phyloP scores from a whole-genome alignment of 768 basidiomycete genomes.

The Hypholoma sublateritium region DNA sequence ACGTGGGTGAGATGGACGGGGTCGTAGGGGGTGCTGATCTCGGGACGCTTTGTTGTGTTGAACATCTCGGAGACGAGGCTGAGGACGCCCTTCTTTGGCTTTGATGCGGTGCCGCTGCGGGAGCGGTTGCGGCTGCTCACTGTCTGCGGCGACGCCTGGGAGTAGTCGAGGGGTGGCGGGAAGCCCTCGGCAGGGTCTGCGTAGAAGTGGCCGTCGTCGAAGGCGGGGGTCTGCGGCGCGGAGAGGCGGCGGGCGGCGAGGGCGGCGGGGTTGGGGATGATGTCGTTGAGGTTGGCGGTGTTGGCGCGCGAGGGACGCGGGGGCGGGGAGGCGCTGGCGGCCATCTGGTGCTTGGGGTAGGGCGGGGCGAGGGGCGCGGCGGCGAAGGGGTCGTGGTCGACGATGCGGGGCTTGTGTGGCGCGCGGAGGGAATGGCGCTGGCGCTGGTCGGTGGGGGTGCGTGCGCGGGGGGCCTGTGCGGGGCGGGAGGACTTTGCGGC shows the following conservation, averaged over 20 bases:
- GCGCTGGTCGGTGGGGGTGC: conserved; percentile 8
- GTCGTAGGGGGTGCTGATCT: conserved; percentile 98
- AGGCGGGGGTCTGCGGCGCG: conserved; percentile 36
- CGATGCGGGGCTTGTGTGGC: conserved; percentile 42
- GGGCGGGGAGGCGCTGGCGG: conserved; percentile 54
- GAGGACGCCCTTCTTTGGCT: conserved; percentile 68
- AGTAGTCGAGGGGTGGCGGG: conserved; percentile 33
- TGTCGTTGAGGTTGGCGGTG: conserved; percentile 77
- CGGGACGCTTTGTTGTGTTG: conserved; percentile 72
- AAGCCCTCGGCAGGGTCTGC: conserved; percentile 45
- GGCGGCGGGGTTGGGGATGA: conserved; percentile 49
- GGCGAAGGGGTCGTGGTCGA: conserved; percentile 64
- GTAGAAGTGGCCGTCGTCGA: conserved; percentile 40
- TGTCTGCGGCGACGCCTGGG: conserved; percentile 19
- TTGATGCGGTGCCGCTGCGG: conserved; percentile 48
- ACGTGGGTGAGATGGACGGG: conserved; percentile 99
- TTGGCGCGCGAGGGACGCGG: conserved; percentile 83
- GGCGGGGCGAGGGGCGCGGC: conserved; percentile 30
- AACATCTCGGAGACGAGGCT: conserved; percentile 72
- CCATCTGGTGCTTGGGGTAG: conserved; percentile 26
- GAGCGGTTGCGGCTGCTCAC: conserved; percentile 28
- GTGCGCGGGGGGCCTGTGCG: conserved; percentile 29
- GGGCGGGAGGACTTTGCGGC: conserved; percentile 37
- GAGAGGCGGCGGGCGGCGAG: conserved; percentile 53
- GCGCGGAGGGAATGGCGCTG: conserved; percentile 29